Conservation (phyloP, 805 yeast genomes). For the Hanseniaspora guilliermondii region DNA sequence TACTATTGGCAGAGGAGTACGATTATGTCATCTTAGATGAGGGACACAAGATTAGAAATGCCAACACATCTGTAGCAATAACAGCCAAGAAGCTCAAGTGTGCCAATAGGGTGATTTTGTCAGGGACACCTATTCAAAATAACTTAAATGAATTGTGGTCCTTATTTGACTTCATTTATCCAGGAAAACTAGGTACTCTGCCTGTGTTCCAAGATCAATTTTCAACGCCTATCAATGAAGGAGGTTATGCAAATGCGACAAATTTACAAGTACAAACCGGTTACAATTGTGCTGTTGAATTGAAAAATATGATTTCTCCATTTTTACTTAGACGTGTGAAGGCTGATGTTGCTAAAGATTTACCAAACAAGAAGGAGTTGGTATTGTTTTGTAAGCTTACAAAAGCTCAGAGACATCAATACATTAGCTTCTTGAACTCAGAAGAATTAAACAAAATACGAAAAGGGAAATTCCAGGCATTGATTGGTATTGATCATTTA, state of each 20-base stretch:
- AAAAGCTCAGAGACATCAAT: conserved; percentile 56
- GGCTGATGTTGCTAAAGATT: conserved; percentile 85
- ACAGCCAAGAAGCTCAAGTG: conserved; percentile 76
- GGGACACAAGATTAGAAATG: conserved; percentile 93
- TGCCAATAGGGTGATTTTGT: conserved; percentile 70
- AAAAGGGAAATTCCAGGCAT: conserved; percentile 64
- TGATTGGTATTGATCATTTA: conserved; percentile 79
- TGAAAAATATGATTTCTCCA: conserved; percentile 81
- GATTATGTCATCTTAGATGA: conserved; percentile 86
- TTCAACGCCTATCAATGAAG: conserved; percentile 81
- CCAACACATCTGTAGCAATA: conserved; percentile 77
- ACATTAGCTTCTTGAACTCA: conserved; percentile 61
- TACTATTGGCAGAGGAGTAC: conserved; percentile 62
- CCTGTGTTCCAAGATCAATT: conserved; percentile 92
- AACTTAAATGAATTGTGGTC: conserved; percentile 89
- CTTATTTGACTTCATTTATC: conserved; percentile 84
- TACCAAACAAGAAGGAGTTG: conserved; percentile 88
- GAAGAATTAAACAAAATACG: conserved; percentile 62
- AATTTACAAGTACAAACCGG: conserved; percentile 94
- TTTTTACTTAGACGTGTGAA: conserved; percentile 77
- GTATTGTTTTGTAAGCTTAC: conserved; percentile 86
- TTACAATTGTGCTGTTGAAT: conserved; percentile 84
- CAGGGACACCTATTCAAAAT: conserved; percentile 96
- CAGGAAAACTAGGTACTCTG: conserved; percentile 85
- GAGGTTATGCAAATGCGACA: conserved; percentile 97